These are phyloP conservation scores for Knufia petricola DNA, from an alignment of 2,329 filamentous ascomycete genomes.

Conservation along the genomic window DNA sequence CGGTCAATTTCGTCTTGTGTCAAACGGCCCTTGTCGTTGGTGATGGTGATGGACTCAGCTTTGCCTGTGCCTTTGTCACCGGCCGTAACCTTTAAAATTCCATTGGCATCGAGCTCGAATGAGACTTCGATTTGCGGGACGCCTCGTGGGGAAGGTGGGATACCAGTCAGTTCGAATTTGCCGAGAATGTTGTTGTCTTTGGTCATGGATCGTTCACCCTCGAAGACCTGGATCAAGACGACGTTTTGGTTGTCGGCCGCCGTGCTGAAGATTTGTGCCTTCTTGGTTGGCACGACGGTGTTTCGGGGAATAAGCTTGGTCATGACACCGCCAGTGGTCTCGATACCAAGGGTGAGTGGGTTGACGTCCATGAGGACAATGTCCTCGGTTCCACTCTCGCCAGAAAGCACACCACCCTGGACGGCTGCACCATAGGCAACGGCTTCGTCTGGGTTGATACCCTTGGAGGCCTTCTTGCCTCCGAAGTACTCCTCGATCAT, in stretches of 20 bases:
- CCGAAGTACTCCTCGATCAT: constrained; percentile 93
- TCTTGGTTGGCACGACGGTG: constrained; percentile 89
- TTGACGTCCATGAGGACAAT: constrained; percentile 96
- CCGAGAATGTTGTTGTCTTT: constrained; percentile 96
- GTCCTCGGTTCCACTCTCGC: constrained; percentile 69
- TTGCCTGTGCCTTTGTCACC: constrained; percentile 98
- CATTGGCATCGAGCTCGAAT: constrained; percentile 96
- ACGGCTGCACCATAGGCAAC: constrained; percentile 96
- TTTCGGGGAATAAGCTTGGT: constrained; percentile 92
- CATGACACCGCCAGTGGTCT: constrained; percentile 96
- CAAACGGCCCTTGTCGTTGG: constrained; percentile 97
- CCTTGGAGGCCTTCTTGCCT: constrained; percentile 97
- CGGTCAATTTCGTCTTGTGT: constrained; percentile 96
- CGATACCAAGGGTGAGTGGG: constrained; percentile 90
- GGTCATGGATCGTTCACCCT: constrained; percentile 87
- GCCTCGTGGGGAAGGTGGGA: constrained; percentile 87
- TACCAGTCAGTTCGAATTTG: constrained; percentile 96
- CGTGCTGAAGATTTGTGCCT: constrained; percentile 96
- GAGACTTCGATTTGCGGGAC: constrained; percentile 97
- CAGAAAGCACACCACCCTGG: constrained; percentile 89
- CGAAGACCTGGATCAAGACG: constrained; percentile 87
- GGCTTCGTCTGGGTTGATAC: constrained; percentile 98
- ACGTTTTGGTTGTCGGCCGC: constrained; percentile 94
- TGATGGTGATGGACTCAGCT: constrained; percentile 95
- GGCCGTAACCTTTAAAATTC: constrained; percentile 92